Base-by-base conservation (phyloP, 1,139 yeast genomes). In the Candida albicans region DNA sequence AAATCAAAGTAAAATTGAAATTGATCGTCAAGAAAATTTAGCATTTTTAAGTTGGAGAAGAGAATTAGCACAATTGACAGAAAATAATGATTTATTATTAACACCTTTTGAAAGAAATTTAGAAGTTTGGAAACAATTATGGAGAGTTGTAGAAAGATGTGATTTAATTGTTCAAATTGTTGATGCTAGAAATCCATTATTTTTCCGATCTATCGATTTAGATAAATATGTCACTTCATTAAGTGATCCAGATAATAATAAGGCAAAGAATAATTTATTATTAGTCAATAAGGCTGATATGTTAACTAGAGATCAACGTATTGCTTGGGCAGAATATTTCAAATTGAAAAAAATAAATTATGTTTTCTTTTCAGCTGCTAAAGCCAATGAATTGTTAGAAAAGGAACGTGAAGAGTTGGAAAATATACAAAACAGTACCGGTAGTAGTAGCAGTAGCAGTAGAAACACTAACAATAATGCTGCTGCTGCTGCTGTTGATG, bases 21-120 rank as follows among this genome's bases (percentile, higher is more conserved):
- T 95, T 41, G 96, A 91, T 53, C 77, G 95, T 59, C 82, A 82
- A 56, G 99, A 95, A 66, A 89, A 87, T 57, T 87, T 89, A 53
- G 85, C 97, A 1, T 95, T 95, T 59, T 75, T 95, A 58, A 84
- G 86, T 28, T 95, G 99, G 99, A 81, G 99, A 69, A 77, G 98
- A 59, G 82, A 83, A 37, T 74, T 95, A 50, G 99, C 99, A 0
- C 67, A 77, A 37, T 73, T 95, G 47, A 95, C 95, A 49, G 96
- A 93, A 60, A 77, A 75, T 50, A 81, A 79, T 52, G 96, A 93
- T 61, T 72, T 95, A 55, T 71, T 91, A 50, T 75, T 95, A 63
- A 95, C 99, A 0, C 99, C 99, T 1, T 95, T 93, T 61, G 99
- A 95, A 69, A 81, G 99, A 67, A 95, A 95, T 62, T 75, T 95